Conservation (phyloP, 768 basidiomycete genomes). For the Auriscalpium orientale region DNA sequence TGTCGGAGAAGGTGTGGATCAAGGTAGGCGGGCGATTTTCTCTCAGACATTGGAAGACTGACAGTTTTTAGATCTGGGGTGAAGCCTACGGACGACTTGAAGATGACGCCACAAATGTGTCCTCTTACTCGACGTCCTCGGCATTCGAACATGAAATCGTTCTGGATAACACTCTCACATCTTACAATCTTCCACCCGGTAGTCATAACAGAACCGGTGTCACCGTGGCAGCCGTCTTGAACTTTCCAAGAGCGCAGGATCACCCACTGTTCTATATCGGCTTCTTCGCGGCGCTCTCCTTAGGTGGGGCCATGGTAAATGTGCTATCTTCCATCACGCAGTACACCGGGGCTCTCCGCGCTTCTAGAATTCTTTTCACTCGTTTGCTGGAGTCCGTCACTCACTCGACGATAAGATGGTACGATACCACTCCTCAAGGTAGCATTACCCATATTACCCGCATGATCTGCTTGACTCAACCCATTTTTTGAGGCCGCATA, state of each 20-base stretch:
- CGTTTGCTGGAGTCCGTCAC: slow-evolving; percentile 63
- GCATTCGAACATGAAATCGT: slow-evolving; percentile 20
- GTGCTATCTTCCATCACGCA: slow-evolving; percentile 44
- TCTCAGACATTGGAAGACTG: not conserved
- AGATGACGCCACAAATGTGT: slow-evolving; percentile 5
- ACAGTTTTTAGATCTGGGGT: slow-evolving; percentile 42
- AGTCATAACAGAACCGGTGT: slow-evolving; percentile 7
- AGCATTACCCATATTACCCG: slow-evolving; percentile 5
- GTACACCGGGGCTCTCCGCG: slow-evolving; percentile 48
- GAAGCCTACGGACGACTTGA: slow-evolving; percentile 40
- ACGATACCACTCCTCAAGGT: slow-evolving; percentile 79
- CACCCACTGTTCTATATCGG: slow-evolving; percentile 69
- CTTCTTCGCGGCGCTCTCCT: slow-evolving; percentile 55
- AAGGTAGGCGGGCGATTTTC: slow-evolving; percentile 34
- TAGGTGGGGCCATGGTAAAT: slow-evolving; percentile 40
- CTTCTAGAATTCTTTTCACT: slow-evolving; percentile 31
- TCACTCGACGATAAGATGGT: slow-evolving; percentile 78
- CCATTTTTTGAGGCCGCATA: slow-evolving; percentile 63
- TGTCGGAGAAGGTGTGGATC: slow-evolving; percentile 69
- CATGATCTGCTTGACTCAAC: not conserved
- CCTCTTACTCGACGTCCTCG: slow-evolving; percentile 15
- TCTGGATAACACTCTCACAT: slow-evolving; percentile 16
- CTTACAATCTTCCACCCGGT: slow-evolving; percentile 15
- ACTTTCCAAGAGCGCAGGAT: slow-evolving; percentile 41
- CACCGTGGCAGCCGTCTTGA: not conserved